phyloP scores from a whole-genome alignment of 371 early-diverging fungal genomes.

The Coemansia sp. region DNA sequence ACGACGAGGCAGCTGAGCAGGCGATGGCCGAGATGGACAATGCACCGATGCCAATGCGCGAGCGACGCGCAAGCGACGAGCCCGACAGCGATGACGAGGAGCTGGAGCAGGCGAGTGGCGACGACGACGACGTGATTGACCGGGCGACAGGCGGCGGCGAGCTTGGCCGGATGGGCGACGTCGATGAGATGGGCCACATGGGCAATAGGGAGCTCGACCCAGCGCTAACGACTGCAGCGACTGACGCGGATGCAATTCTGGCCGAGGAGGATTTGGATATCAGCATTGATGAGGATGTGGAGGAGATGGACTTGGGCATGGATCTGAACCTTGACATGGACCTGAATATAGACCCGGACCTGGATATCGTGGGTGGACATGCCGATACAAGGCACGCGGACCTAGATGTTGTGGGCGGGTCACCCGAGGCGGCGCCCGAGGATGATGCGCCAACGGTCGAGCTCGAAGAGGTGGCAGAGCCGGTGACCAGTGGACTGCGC shows the following conservation, averaged over 20 bases:
- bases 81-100: constrained; percentile 3
- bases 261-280: constrained; percentile 1
- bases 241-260: no score
- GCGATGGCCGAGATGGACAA: constrained; percentile 39
- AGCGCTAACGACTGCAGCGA: no score
- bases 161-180: no score
- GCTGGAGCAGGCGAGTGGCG: neutral
- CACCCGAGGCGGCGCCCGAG: neutral
- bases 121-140: neutral
- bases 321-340: constrained; percentile 11
- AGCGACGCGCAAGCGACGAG: constrained; percentile 1
- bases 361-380: constrained; percentile 7
- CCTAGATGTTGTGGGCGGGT: neutral
- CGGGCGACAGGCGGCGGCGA: no score
- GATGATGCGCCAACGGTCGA: neutral
- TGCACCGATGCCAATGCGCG: constrained; percentile 26
- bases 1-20: constrained; percentile 24
- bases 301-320: constrained; percentile 40
- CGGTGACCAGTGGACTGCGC: constrained; percentile 39
- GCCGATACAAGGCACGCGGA: neutral
- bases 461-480: constrained; percentile 2
- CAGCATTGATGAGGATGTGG: constrained; percentile 23
- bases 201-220: no score
- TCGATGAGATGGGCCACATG: no score
- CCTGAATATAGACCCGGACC: neutral